Evolutionary conservation across 1,284 basidiomycete species (phyloP), one percentile per base, ranked within the genome.

Genomic region (Heterobasidion parviporum): DNA sequence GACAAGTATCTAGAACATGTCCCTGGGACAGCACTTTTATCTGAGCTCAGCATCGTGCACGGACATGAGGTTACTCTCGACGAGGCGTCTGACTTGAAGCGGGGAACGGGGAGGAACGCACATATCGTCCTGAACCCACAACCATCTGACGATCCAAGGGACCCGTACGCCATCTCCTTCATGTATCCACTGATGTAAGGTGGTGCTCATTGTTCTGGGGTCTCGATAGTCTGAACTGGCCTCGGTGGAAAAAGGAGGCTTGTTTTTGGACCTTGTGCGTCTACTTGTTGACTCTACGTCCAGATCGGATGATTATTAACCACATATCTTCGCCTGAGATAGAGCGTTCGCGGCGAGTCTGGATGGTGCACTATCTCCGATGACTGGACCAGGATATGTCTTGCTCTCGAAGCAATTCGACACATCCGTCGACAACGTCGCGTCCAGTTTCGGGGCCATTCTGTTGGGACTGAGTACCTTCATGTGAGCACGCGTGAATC

Each of bases 41-140:
- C 72, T 6, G 74, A 76, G 55, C 66, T 70, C 36, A 67, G 68
- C 12, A 63, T 73, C 44, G 63, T 72, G n/a, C 68, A 64, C 45
- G 72, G 72, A n/a, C 69, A 67, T 36, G 61, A 70, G 57, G 68
- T 72, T 51, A 54, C 56, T 10, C 60, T 73, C 47, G 64, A 71
- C 58, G 70, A 67, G 54, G 71, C 70, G 8, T 60, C 58, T 18
- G 54, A 57, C 35, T 59, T 77, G 38, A 77, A 75, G 60, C 65
- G 68, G 52, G 74, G 74, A 33, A 69, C 67, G 2, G 74, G 74
- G 33, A 67, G 70, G 54, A 57, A 73, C 58, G 63, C 70, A 4
- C 74, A 76, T 62, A 64, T 75, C 33, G 64, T 75, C 18, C 69
- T 77, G 15, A 67, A 76, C n/a, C 75, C 75, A 10, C 75, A 76